Percentiles rank a stretch among this genome's conserved stretches.
Evolutionary conservation across 805 yeast genomes (phyloP).

Genomic region (Saccharomycopsis fodiens): DNA sequence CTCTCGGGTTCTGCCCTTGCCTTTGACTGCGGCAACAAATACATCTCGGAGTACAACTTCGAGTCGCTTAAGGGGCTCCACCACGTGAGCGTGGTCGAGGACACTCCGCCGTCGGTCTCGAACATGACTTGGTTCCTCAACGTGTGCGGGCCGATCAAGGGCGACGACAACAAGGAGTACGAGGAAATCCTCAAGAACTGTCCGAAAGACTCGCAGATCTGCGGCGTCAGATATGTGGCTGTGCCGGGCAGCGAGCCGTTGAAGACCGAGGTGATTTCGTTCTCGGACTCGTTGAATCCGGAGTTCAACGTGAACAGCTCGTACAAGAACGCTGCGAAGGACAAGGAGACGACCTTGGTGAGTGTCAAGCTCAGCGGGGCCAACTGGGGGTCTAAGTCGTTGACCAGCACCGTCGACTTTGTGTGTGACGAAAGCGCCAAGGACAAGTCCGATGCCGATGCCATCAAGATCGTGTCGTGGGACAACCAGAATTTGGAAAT

Average conservation of each 20-base stretch:
- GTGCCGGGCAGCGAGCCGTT: slow-evolving; percentile 39
- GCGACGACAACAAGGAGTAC: slow-evolving; percentile 27
- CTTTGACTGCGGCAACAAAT: slow-evolving; percentile 13
- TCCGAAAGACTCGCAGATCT: slow-evolving; percentile 63
- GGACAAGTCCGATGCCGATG: slow-evolving; percentile 25
- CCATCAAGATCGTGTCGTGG: slow-evolving; percentile 21
- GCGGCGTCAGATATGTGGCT: slow-evolving; percentile 59
- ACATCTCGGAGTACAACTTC: slow-evolving; percentile 31
- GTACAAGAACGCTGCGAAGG: slow-evolving; percentile 23
- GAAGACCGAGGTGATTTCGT: slow-evolving; percentile 56
- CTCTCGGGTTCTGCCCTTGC: slow-evolving; percentile 4
- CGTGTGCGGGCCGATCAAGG: slow-evolving; percentile 50
- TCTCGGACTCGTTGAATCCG: slow-evolving; percentile 36
- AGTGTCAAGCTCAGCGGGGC: slow-evolving; percentile 41
- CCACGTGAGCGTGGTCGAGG: slow-evolving; percentile 30
- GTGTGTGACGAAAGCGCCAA: slow-evolving; percentile 37
- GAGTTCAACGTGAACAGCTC: slow-evolving; percentile 22
- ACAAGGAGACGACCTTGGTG: slow-evolving; percentile 28
- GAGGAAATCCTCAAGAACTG: slow-evolving; percentile 40
- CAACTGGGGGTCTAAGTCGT: slow-evolving; percentile 60
- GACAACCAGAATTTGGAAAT: slow-evolving; percentile 24
- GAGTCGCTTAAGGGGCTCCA: slow-evolving; percentile 43
- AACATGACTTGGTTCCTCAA: slow-evolving; percentile 62
- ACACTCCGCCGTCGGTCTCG: slow-evolving; percentile 77
- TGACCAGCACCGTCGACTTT: slow-evolving; percentile 41